Evolutionary conservation across 176 grass and related monocot genomes (phyloP), one percentile per base, ranked within the genome.

Genomic region (Stipa capillata): DNA sequence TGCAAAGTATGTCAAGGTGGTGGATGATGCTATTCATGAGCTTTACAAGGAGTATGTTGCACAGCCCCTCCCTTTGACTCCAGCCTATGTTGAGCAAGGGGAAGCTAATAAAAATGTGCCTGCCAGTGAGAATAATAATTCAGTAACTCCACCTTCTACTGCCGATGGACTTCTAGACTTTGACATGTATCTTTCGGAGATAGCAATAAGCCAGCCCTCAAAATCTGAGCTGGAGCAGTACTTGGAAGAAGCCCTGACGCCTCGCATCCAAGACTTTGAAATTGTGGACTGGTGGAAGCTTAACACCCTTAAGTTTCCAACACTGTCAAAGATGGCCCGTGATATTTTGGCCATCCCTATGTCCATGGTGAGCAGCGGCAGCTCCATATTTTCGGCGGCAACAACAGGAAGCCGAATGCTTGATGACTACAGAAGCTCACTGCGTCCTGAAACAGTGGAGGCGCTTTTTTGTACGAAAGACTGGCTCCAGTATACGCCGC

Each of bases 221-320:
- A 47, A 69, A 15, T 69, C 66, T 69, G 66, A 69, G 47, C 41
- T 69, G 0, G 66, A 69, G 40, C 66, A 69, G 66, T 69, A 69
- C 66, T 41, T 69, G 24, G 41, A 69, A 8, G 66, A 69, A 10
- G 17, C 70, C 40, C 64, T 89, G 15, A 73, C 76, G 27, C 87
- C 87, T 8, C 62, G 87, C 5, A 63, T 62, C 77, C 77, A 65
- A 54, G 83, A 85, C 52, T 86, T 86, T 42, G 83, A 90, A 32
- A 86, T 90, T 58, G 31, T 90, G 15, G 65, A 78, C 53, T 82
- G 83, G 87, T 90, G 87, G 87, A 90, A 90, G 87, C 64, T 90
- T 21, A 90, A 90, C 67, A 79, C 51, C 47, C 54, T 90, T 61
- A 77, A 74, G 71, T 90, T 85, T 13, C 87, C 87, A 34, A 78